Evolutionary conservation across 2,329 filamentous ascomycete species (phyloP).

Genomic region (Tolypocladium cylindrosporum): DNA sequence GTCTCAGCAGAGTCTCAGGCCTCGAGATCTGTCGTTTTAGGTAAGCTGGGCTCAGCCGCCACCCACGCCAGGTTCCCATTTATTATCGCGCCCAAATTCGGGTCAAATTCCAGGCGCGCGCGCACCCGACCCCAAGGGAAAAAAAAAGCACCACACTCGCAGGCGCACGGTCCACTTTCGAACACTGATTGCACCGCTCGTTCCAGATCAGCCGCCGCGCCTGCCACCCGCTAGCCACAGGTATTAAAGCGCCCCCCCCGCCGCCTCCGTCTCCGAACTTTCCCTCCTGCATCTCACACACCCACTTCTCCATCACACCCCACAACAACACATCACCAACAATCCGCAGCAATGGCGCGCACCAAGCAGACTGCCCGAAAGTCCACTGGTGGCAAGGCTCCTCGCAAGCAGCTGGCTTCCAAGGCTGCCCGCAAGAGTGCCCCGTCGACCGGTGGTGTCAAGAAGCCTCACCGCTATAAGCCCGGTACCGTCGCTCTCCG

Average conservation of each 20-base stretch:
- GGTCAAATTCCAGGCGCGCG: not conserved
- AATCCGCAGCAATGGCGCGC: constrained; percentile 46
- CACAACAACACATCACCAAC: constrained; percentile 20
- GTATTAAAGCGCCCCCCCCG: constrained; percentile 36
- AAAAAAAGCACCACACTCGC: constrained; percentile 9
- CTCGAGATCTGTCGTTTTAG: not conserved
- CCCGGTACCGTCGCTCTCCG: constrained; percentile 92
- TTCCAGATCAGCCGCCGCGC: constrained; percentile 28
- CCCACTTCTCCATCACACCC: constrained; percentile 20
- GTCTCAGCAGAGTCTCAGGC: not conserved
- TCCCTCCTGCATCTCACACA: constrained; percentile 32
- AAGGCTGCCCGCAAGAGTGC: constrained; percentile 97
- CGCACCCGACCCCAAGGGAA: not conserved
- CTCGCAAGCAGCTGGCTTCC: constrained; percentile 95
- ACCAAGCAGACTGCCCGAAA: constrained; percentile 63
- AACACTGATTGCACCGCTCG: not conserved
- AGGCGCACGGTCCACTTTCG: constrained; percentile 11
- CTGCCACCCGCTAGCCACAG: constrained; percentile 17
- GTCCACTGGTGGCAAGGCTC: constrained; percentile 71
- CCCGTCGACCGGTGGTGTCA: constrained; percentile 92
- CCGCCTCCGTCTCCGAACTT: constrained; percentile 24
- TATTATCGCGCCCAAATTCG: not conserved
- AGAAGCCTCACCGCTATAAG: constrained; percentile 90
- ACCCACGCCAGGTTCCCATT: not conserved
- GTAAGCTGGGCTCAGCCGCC: not conserved